phyloP scores from a whole-genome alignment of 1,139 yeast species.

The Protomyces macrosporus region DNA sequence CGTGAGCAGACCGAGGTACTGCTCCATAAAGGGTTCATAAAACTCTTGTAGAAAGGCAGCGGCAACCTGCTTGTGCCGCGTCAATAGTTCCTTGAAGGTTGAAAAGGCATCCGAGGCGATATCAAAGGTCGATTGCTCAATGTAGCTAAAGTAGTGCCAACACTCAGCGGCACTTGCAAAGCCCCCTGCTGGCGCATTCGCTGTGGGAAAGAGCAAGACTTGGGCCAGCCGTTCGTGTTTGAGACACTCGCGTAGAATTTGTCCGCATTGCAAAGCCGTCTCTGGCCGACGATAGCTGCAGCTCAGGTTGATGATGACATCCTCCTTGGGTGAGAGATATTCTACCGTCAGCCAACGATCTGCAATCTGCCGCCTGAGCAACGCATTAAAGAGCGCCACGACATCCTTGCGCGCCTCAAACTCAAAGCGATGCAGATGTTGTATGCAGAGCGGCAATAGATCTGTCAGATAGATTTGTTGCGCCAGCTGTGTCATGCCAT shows the following conservation, averaged over 20 bases:
- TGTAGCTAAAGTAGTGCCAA: constrained; percentile 81
- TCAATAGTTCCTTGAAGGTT: constrained; percentile 50
- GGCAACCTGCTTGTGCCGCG: constrained; percentile 62
- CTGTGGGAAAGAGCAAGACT: constrained; percentile 45
- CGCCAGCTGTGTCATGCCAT: constrained; percentile 60
- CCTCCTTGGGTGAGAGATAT: constrained; percentile 63
- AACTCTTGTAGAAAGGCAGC: constrained; percentile 56
- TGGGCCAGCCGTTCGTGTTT: constrained; percentile 68
- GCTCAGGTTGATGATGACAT: constrained; percentile 57
- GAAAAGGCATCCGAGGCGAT: constrained; percentile 85
- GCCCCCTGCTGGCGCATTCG: not conserved
- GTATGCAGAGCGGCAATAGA: constrained; percentile 56
- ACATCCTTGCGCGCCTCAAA: constrained; percentile 89
- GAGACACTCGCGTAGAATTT: constrained; percentile 77
- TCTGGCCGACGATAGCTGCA: constrained; percentile 55
- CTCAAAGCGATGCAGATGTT: constrained; percentile 59
- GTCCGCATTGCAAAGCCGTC: constrained; percentile 67
- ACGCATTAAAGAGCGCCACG: constrained; percentile 61
- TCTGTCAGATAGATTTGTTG: constrained; percentile 74
- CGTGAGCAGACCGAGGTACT: constrained; percentile 43
- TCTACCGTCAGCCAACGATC: constrained; percentile 81
- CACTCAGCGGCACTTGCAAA: constrained; percentile 37
- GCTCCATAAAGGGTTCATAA: constrained; percentile 25
- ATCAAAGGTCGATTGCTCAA: constrained; percentile 73
- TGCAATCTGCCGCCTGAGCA: constrained; percentile 74